Evolutionary conservation across 208 protist species (phyloP), one percentile per base, ranked within the genome.

Genomic region (Wallacemonas sp.): DNA sequence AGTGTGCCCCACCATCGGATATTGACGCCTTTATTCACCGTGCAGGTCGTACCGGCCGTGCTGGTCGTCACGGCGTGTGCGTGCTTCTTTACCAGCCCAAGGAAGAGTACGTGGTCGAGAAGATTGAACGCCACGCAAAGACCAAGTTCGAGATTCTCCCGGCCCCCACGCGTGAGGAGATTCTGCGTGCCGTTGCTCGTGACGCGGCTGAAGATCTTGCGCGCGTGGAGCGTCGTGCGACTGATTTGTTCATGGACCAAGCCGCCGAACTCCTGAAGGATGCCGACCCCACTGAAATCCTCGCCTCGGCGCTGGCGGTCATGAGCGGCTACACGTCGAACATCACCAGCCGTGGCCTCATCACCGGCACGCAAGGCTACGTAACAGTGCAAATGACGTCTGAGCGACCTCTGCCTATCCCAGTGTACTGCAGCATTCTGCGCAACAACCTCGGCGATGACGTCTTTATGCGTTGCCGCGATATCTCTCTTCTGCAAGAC

Each of bases 1-100:
- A 97, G 63, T 94, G 86, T 44, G 86, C 81, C 0, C 86, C 87
- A 14, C 91, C 91, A 28, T 69, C 62, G 19, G 89, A 97, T 49
- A 92, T 95, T 49, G 97, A 99, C 63, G 83, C 85, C 55, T 99
- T 99, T 71, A 93, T 99, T 47, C 98, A 99, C 82, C 86, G 98
- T 34, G 90, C 90, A 36, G 98, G 98, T 14, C 79, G 98, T 67
- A 99, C 98, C 0, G 98, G 97, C 19, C 85, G 98, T 56, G 98
- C 97, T 17, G 91, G 91, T 19, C 79, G 91, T 26, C 92, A 90
- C 46, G 91, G 91, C 44, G 87, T 96, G 14, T 96, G 91, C 65
- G 89, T 96, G 60, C 69, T 94, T 56, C 79, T 96, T 15, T 90
- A 96, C 75, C 80, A 92, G 64, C 80, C 77, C 24, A 81, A 83